Conservation (phyloP, 495 filamentous ascomycete genomes). For the Aspergillus ostianus region DNA sequence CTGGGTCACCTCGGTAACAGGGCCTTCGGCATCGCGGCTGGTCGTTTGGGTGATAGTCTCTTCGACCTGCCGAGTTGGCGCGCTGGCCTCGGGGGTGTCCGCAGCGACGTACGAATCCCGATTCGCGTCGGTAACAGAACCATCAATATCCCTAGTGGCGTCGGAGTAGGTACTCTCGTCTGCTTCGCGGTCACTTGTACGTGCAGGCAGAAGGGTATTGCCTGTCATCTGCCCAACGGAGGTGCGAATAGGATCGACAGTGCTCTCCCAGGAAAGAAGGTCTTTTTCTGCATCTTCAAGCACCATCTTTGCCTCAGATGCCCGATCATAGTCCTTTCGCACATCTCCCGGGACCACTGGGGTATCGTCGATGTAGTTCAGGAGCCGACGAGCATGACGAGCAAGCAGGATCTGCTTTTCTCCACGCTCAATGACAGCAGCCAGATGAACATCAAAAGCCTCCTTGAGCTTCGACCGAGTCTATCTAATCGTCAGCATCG, state of each 20-base stretch:
- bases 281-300: conserved; percentile 94
- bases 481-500: conserved; percentile 36
- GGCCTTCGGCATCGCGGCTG: background rate
- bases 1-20: background rate
- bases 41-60: background rate
- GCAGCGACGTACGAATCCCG: background rate
- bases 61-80: background rate
- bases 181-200: background rate
- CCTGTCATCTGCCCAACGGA: conserved; percentile 9
- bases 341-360: conserved; percentile 85
- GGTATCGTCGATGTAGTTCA: conserved; percentile 87
- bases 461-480: conserved; percentile 92
- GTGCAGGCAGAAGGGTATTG: conserved; percentile 14
- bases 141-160: conserved; percentile 2
- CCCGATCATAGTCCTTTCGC: conserved; percentile 62
- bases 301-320: conserved; percentile 67
- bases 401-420: conserved; percentile 96
- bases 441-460: conserved; percentile 82
- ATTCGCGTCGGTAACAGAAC: conserved; percentile 1
- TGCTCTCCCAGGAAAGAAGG: conserved; percentile 67
- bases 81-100: background rate
- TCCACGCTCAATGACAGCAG: conserved; percentile 86
- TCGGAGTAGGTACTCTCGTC: background rate
- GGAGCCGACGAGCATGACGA: conserved; percentile 77
- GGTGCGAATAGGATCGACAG: conserved; percentile 51